Evolutionary conservation across 495 filamentous ascomycete genomes (phyloP).

Genomic region (Aspergillus ostianus): DNA sequence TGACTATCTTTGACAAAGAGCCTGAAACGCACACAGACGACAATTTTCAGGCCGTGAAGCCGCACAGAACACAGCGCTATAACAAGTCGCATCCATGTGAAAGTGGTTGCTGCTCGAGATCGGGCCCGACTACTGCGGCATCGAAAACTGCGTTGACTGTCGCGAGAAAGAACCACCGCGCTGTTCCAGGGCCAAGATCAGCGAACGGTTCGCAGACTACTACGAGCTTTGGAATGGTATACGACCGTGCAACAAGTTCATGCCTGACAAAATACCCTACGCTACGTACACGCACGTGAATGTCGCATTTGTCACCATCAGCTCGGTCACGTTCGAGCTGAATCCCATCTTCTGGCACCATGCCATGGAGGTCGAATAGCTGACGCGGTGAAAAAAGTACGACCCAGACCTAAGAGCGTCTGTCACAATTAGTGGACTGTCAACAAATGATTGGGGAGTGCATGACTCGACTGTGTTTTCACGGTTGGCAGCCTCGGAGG

Average conservation of each 20-base stretch:
- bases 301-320: constrained; percentile 1
- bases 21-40: no score
- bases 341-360: not conserved
- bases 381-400: not conserved
- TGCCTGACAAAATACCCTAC: not conserved
- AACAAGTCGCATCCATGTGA: not conserved
- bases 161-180: not conserved
- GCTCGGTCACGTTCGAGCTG: constrained; percentile 2
- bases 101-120: constrained; percentile 4
- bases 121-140: not conserved
- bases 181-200: not conserved
- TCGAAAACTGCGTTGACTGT: constrained; percentile 3
- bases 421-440: not conserved
- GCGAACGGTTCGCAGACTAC: not conserved
- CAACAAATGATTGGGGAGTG: not conserved
- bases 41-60: no score
- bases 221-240: constrained; percentile 2
- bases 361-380: not conserved
- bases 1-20: no score
- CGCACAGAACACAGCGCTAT: not conserved
- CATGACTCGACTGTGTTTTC: constrained; percentile 4
- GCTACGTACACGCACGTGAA: constrained; percentile 1
- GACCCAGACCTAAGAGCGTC: not conserved
- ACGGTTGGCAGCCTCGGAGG: constrained; percentile 1
- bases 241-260: not conserved